Conservation (phyloP, 192 early-diverging fungal genomes). For the Gigaspora rosea region DNA sequence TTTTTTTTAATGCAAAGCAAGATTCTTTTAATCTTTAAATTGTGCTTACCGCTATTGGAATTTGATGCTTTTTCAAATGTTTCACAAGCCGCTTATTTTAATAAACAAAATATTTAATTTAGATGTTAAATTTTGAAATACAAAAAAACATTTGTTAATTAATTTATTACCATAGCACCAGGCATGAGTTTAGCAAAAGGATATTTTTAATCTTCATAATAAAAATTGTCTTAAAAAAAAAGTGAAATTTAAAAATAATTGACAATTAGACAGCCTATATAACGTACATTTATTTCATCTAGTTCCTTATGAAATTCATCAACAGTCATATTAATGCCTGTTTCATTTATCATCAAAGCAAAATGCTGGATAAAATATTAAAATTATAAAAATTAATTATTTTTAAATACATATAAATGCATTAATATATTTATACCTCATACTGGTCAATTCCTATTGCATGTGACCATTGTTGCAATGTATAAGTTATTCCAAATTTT, state of each 20-base stretch:
- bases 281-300: constrained; percentile 47
- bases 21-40: background rate
- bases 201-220: background rate
- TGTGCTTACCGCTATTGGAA: constrained; percentile 23
- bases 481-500: constrained; percentile 69
- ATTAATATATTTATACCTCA: constrained; percentile 39
- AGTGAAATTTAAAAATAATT: background rate
- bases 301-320: constrained; percentile 79
- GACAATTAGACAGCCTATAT: background rate
- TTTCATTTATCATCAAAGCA: constrained; percentile 67
- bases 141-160: background rate
- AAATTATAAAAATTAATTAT: background rate
- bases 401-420: background rate
- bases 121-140: background rate
- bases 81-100: constrained; percentile 21
- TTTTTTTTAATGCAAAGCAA: background rate
- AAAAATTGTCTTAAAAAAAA: constrained; percentile 15
- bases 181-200: constrained; percentile 17
- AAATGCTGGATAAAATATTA: constrained; percentile 38
- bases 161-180: constrained; percentile 10
- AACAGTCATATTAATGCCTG: constrained; percentile 69
- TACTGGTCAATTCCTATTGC: constrained; percentile 70
- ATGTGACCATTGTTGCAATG: constrained; percentile 67
- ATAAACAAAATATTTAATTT: background rate
- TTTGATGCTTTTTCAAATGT: constrained; percentile 1